phyloP scores from a whole-genome alignment of 768 basidiomycete genomes.

The Lactarius hengduanensis region DNA sequence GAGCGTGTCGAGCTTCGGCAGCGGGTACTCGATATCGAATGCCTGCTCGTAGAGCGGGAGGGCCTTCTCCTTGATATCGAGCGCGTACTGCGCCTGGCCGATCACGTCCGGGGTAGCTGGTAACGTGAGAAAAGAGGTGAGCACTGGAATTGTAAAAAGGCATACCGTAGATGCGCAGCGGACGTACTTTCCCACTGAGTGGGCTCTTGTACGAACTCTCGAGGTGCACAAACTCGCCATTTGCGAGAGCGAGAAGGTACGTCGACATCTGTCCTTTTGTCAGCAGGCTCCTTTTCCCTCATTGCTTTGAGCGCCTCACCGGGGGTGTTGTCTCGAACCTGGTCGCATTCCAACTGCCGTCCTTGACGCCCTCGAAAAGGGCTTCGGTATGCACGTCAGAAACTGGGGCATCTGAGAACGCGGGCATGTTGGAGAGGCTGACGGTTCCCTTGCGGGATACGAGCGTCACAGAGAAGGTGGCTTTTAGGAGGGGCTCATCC shows the following conservation, averaged over 20 bases:
- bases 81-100: constrained; percentile 78
- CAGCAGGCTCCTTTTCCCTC: background rate
- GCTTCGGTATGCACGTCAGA: constrained; percentile 31
- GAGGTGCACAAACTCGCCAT: constrained; percentile 71
- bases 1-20: constrained; percentile 93
- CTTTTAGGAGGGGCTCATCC: constrained; percentile 92
- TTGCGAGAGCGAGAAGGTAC: constrained; percentile 87
- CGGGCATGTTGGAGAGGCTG: constrained; percentile 87
- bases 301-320: constrained; percentile 34
- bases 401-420: constrained; percentile 49
- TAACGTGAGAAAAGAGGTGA: constrained; percentile 9
- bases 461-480: constrained; percentile 74
- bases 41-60: constrained; percentile 90
- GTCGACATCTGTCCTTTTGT: constrained; percentile 61
- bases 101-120: constrained; percentile 80
- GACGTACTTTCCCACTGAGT: constrained; percentile 73
- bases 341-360: constrained; percentile 73
- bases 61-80: constrained; percentile 80
- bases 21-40: constrained; percentile 88
- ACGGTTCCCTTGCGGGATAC: constrained; percentile 74
- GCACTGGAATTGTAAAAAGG: background rate
- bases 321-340: constrained; percentile 78
- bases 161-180: constrained; percentile 81
- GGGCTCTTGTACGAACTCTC: constrained; percentile 78
- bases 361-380: constrained; percentile 33